Evolutionary conservation across 177 flowering plant species (phyloP), one percentile per base, ranked within the genome.

Genomic region (Vitis hybrid): DNA sequence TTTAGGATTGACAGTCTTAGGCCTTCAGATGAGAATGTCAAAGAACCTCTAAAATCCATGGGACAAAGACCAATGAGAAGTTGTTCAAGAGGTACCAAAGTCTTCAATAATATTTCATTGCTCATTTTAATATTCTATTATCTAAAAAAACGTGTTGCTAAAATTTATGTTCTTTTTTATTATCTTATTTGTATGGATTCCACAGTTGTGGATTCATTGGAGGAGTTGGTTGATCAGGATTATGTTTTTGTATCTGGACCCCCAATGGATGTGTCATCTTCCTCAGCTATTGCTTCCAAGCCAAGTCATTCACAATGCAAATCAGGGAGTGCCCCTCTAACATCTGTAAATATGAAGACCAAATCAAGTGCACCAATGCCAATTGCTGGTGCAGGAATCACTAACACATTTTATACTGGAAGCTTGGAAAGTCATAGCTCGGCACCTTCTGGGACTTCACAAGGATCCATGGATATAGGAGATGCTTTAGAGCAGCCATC

Each of bases 211-310:
- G 97, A 92, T 76, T 85, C 93, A 24, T 63, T 83, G 77, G 98
- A 91, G 77, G 98, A 91, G 79, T 81, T 79, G 65, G 84, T 84
- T 80, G 97, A 88, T 77, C 92, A 86, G 79, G 99, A 96, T 76
- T 96, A 93, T 86, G 99, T 96, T 62, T 70, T 96, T 67, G 99
- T 96, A 9, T 84, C 94, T 69, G 91, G 93, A 54, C 92, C 97
- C 15, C 83, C 88, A 10, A 21, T 81, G 73, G 97, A 92, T 63
- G 73, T 69, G 6, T 81, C 92, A 52, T 85, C 91, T 73, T 81
- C 87, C 50, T 83, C 90, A 51, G 72, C 75, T 24, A 72, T 81
- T 81, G 81, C 78, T 71, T 81, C 88, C 48, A 85, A 75, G 76
- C 86, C 79, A 63, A 76, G 79, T 60, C 73, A 79, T 69, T 75